These are phyloP conservation scores for Aaosphaeria pasadenensis DNA, from an alignment of 2,329 filamentous ascomycete genomes.

Conservation along the genomic window DNA sequence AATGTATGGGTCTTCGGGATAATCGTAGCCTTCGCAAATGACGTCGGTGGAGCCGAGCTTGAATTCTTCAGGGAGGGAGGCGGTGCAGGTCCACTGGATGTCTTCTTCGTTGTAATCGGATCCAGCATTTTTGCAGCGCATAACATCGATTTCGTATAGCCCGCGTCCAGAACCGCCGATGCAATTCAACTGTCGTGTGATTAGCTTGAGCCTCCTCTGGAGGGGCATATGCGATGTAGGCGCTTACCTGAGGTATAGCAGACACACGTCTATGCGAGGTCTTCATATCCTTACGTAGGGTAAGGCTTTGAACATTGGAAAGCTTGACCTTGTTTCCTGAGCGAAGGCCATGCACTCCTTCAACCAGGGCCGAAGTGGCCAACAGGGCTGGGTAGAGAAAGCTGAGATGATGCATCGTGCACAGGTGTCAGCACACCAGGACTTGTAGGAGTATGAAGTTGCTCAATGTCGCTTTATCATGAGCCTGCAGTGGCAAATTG, in stretches of 20 bases:
- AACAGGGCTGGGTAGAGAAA: constrained; percentile 32
- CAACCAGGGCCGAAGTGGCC: constrained; percentile 16
- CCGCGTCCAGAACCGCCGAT: constrained; percentile 59
- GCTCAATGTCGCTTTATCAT: too few species aligned
- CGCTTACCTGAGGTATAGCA: constrained; percentile 59
- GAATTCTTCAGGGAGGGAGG: constrained; percentile 59
- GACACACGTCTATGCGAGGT: constrained; percentile 75
- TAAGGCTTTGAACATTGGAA: constrained; percentile 71
- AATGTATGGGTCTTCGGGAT: constrained; percentile 76
- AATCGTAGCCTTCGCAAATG: constrained; percentile 83
- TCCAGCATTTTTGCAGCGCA: constrained; percentile 89
- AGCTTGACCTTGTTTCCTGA: constrained; percentile 54
- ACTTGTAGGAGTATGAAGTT: too few species aligned
- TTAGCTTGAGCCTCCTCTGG: background rate
- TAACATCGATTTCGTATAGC: constrained; percentile 71
- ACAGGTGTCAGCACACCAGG: too few species aligned
- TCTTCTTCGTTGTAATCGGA: constrained; percentile 77
- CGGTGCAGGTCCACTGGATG: constrained; percentile 88
- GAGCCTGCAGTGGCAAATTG: too few species aligned
- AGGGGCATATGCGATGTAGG: background rate
- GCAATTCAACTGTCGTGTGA: constrained; percentile 62
- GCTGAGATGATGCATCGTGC: constrained; percentile 27
- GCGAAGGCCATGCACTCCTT: constrained; percentile 26
- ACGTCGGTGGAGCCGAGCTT: constrained; percentile 86
- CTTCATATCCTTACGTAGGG: constrained; percentile 64